phyloP scores from a whole-genome alignment of 495 filamentous ascomycete genomes.

The Penicillium odoratum region DNA sequence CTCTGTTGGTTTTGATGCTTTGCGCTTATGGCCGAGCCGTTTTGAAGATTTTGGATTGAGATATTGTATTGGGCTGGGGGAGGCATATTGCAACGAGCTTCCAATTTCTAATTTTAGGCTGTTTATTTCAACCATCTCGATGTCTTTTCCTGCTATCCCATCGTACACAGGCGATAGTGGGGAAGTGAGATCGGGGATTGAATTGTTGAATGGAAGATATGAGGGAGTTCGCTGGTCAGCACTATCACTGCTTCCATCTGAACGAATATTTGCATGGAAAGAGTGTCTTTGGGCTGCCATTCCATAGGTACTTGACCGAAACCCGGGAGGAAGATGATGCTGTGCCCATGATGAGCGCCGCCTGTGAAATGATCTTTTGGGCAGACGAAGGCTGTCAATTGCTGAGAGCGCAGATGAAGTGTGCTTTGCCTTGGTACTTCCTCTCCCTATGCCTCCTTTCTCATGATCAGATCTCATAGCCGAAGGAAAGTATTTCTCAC shows the following conservation, averaged over 20 bases:
- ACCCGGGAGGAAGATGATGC: conserved; percentile 16
- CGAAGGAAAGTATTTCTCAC: conserved; percentile 22
- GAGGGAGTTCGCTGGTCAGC: background rate
- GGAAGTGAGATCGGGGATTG: background rate
- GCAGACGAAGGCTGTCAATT: background rate
- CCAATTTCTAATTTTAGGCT: background rate
- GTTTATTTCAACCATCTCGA: conserved; percentile 16
- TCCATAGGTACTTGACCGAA: conserved; percentile 16
- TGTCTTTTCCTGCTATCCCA: background rate
- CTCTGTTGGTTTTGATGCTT: conserved; percentile 1
- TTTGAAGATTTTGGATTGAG: background rate
- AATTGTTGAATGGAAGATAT: background rate
- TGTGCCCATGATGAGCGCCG: conserved; percentile 15
- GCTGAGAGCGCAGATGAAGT: background rate
- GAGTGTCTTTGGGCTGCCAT: background rate
- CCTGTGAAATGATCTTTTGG: conserved; percentile 4
- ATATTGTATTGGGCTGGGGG: background rate
- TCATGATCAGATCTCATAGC: background rate
- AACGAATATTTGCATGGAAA: background rate
- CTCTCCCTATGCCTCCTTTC: background rate
- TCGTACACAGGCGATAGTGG: background rate
- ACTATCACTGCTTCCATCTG: background rate
- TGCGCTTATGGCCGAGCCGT: background rate
- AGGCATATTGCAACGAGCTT: background rate
- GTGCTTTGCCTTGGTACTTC: background rate